phyloP scores from a whole-genome alignment of 306 rosid species.

The Malus fusca region DNA sequence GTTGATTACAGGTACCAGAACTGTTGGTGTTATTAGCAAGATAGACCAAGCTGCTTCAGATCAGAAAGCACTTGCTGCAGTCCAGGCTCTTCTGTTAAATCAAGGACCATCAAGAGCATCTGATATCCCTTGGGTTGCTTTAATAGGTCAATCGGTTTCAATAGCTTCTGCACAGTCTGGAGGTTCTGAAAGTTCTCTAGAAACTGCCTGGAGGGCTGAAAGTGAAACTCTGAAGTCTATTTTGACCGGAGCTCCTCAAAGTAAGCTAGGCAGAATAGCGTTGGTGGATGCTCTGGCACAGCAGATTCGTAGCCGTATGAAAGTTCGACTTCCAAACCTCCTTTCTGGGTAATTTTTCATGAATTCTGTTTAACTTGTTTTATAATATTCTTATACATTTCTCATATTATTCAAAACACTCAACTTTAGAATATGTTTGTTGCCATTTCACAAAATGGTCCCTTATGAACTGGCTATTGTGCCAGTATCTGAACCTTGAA shows the following conservation, averaged over 20 bases:
- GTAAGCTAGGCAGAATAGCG: slow-evolving; percentile 90
- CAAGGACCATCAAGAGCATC: slow-evolving; percentile 85
- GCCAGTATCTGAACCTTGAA: not conserved
- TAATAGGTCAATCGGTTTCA: slow-evolving; percentile 91
- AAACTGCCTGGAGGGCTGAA: slow-evolving; percentile 99
- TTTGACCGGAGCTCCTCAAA: slow-evolving; percentile 86
- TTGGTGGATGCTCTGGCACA: slow-evolving; percentile 86
- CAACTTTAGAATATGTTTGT: not conserved
- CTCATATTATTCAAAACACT: not conserved
- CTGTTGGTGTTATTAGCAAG: slow-evolving; percentile 84
- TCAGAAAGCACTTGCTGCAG: slow-evolving; percentile 88
- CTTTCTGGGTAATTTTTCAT: slow-evolving; percentile 68
- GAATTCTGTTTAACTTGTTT: slow-evolving; percentile 3
- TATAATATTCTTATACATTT: not conserved
- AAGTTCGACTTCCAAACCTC: slow-evolving; percentile 82
- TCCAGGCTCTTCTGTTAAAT: slow-evolving; percentile 81
- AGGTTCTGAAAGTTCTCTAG: slow-evolving; percentile 84
- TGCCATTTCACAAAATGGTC: not conserved
- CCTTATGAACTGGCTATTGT: not conserved
- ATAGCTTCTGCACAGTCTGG: slow-evolving; percentile 94
- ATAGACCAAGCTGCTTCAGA: slow-evolving; percentile 93
- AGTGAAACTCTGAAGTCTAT: slow-evolving; percentile 92
- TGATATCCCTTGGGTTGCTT: slow-evolving; percentile 91
- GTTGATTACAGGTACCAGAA: slow-evolving; percentile 67
- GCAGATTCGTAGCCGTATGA: slow-evolving; percentile 87